Percentiles rank a stretch among this genome's conserved stretches.
phyloP scores from a whole-genome alignment of 1,284 basidiomycete genomes.

The Porphyrellus sp. region DNA sequence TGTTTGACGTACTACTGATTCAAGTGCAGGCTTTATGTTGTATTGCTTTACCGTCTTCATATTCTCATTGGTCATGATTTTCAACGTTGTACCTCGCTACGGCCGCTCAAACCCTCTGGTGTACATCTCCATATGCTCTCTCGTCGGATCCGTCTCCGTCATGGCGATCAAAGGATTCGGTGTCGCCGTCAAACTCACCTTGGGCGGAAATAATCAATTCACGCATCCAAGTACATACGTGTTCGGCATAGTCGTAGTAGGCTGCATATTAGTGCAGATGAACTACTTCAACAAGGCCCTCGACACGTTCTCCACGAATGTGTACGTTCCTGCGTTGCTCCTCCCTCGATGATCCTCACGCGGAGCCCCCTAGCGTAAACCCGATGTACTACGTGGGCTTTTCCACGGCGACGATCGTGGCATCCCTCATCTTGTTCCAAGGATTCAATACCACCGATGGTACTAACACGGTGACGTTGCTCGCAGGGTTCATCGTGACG shows the following conservation, averaged over 20 bases:
- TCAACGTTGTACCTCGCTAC: slow-evolving; percentile 80
- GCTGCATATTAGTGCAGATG: slow-evolving; percentile 94
- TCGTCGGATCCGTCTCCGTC: slow-evolving; percentile 84
- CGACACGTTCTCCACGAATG: slow-evolving; percentile 96
- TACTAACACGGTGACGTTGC: slow-evolving; percentile 78
- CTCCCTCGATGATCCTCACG: slow-evolving; percentile 11
- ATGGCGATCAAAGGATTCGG: slow-evolving; percentile 98
- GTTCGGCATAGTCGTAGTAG: slow-evolving; percentile 80
- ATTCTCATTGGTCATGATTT: slow-evolving; percentile 87
- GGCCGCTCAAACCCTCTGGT: slow-evolving; percentile 88
- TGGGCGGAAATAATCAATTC: slow-evolving; percentile 95
- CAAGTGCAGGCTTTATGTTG: slow-evolving; percentile 73
- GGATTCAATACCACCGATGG: slow-evolving; percentile 91
- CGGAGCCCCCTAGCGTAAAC: slow-evolving; percentile 62
- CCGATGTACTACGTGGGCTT: slow-evolving; percentile 99
- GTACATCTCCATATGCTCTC: slow-evolving; percentile 91
- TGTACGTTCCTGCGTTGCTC: slow-evolving; percentile 55
- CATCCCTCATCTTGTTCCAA: slow-evolving; percentile 94
- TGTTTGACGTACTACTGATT: slow-evolving; percentile 6
- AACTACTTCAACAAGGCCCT: slow-evolving; percentile 99
- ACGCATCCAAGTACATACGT: slow-evolving; percentile 93
- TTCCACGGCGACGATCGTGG: slow-evolving; percentile 92
- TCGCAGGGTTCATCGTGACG: slow-evolving; percentile 85
- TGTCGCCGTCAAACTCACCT: slow-evolving; percentile 92
- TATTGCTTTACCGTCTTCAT: slow-evolving; percentile 86